Evolutionary conservation across 768 basidiomycete species (phyloP).

Genomic region (Mycena latifolia): DNA sequence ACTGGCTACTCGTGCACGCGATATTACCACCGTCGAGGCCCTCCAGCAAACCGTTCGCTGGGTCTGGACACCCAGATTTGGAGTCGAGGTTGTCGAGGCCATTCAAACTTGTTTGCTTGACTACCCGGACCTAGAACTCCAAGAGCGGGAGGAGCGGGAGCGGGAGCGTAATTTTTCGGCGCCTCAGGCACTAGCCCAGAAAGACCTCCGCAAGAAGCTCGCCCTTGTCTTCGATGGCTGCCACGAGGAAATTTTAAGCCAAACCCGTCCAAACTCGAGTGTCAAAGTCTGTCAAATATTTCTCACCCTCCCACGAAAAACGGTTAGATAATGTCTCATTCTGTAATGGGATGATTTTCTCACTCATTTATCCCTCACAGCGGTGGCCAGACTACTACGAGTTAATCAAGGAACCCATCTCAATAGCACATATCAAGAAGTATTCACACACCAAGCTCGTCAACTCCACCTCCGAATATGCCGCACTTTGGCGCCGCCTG

Average conservation of each 20-base stretch:
- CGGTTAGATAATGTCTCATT: neutral
- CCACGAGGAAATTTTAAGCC: neutral
- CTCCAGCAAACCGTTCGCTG: conserved; percentile 19
- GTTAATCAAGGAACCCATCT: conserved; percentile 13
- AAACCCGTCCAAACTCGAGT: neutral
- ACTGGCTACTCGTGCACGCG: conserved; percentile 5
- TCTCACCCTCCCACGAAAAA: conserved; percentile 1
- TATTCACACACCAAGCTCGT: neutral
- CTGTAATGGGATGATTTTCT: neutral
- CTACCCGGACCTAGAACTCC: conserved; percentile 8
- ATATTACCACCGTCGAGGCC: conserved; percentile 13
- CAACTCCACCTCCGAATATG: conserved; percentile 6
- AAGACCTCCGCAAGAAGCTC: conserved; percentile 4
- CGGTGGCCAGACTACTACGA: conserved; percentile 11
- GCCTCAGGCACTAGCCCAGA: neutral
- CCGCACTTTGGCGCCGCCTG: conserved; percentile 6
- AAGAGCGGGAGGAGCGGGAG: conserved; percentile 1
- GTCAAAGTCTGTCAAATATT: conserved; percentile 20
- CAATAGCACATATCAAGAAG: conserved; percentile 10
- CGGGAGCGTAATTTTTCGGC: neutral
- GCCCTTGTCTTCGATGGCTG: neutral
- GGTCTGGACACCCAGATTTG: conserved; percentile 14
- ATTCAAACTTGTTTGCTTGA: conserved; percentile 5
- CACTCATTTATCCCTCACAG: neutral
- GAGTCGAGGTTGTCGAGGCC: conserved; percentile 11